Evolutionary conservation across 495 filamentous ascomycete species (phyloP).

Genomic region (Penicillium roqueforti): DNA sequence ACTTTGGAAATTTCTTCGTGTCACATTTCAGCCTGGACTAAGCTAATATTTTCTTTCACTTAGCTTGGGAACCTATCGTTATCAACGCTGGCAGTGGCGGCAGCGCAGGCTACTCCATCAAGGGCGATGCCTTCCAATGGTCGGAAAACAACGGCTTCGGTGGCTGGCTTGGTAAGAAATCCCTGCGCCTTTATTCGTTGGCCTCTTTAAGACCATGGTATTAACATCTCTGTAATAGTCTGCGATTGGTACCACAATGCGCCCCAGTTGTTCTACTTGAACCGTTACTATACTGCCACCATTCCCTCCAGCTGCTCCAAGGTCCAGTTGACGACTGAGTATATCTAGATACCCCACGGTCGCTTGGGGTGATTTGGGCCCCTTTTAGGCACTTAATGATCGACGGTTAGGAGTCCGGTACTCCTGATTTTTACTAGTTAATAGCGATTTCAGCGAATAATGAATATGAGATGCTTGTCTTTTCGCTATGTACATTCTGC

Average conservation of each 20-base stretch:
- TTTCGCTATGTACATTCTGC: neutral
- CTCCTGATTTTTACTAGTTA: neutral
- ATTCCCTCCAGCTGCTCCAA: slow-evolving; percentile 45
- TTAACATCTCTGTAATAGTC: slow-evolving; percentile 26
- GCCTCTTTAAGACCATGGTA: neutral
- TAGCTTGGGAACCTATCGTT: slow-evolving; percentile 40
- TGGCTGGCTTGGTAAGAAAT: slow-evolving; percentile 49
- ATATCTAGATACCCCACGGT: slow-evolving; percentile 10
- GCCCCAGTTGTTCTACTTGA: slow-evolving; percentile 51
- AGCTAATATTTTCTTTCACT: neutral
- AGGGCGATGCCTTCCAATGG: slow-evolving; percentile 36
- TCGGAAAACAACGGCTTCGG: slow-evolving; percentile 36
- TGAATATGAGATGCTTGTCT: slow-evolving; percentile 5
- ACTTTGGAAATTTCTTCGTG: neutral
- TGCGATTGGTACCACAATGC: slow-evolving; percentile 54
- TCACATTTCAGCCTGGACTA: neutral
- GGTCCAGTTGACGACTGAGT: slow-evolving; percentile 35
- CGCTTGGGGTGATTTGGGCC: neutral
- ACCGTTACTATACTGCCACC: slow-evolving; percentile 22
- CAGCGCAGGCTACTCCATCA: slow-evolving; percentile 36
- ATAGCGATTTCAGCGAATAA: slow-evolving; percentile 6
- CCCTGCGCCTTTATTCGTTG: slow-evolving; percentile 3
- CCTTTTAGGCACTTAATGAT: neutral
- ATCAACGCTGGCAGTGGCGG: slow-evolving; percentile 40
- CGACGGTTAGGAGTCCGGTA: neutral